Evolutionary conservation across 768 basidiomycete species (phyloP).

Genomic region (Boletellus sp.): DNA sequence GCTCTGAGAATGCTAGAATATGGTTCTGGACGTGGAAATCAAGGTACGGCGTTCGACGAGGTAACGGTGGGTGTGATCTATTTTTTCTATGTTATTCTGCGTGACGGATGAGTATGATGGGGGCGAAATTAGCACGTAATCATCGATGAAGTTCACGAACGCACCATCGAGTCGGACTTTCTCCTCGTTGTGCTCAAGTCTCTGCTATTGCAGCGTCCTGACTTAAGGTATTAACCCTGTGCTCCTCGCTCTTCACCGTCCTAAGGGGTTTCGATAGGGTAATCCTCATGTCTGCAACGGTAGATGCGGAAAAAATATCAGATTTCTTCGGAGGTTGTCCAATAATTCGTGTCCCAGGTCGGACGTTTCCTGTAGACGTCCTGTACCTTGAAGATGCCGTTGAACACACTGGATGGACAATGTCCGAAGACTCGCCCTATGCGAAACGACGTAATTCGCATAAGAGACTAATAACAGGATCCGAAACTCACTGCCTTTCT

Average conservation of each 20-base stretch:
- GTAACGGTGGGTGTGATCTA: slow-evolving; percentile 66
- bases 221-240: slow-evolving; percentile 67
- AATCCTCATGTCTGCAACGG: slow-evolving; percentile 94
- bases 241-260: neutral
- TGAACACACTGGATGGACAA: slow-evolving; percentile 73
- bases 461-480: neutral
- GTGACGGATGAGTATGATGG: slow-evolving; percentile 1
- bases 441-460: slow-evolving; percentile 58
- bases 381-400: slow-evolving; percentile 89
- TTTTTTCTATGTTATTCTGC: slow-evolving; percentile 1
- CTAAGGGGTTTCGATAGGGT: slow-evolving; percentile 47
- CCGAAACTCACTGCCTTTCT: neutral
- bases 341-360: slow-evolving; percentile 82
- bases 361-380: slow-evolving; percentile 90
- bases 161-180: slow-evolving; percentile 96
- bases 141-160: slow-evolving; percentile 97
- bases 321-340: slow-evolving; percentile 85
- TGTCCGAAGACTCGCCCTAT: slow-evolving; percentile 79
- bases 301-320: slow-evolving; percentile 89
- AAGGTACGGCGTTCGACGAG: slow-evolving; percentile 85
- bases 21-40: slow-evolving; percentile 63
- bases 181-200: slow-evolving; percentile 90
- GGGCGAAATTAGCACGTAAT: slow-evolving; percentile 72
- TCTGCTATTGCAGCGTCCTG: slow-evolving; percentile 66
- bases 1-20: slow-evolving; percentile 96